A percentile compares a stretch with the other conserved stretches of the same genome.
Conservation (phyloP, 805 yeast species). For the Wickerhamiella nectarea region DNA sequence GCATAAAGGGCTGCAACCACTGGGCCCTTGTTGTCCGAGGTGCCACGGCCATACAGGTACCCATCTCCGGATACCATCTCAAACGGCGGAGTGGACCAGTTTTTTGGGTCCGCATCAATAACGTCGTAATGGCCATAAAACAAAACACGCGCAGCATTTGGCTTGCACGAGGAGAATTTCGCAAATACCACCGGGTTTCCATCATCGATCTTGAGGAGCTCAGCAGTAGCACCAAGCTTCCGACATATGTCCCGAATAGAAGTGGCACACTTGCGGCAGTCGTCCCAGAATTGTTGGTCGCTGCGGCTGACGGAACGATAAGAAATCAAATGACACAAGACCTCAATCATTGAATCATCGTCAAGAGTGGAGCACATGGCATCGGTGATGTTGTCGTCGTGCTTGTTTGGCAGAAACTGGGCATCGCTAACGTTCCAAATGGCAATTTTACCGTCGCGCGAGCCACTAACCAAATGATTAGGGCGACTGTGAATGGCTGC, state of each 20-base stretch:
- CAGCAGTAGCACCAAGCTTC: constrained; percentile 50
- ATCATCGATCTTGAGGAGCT: constrained; percentile 55
- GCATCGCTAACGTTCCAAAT: constrained; percentile 46
- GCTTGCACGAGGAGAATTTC: constrained; percentile 35
- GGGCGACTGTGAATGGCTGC: constrained; percentile 11
- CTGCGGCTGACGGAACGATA: constrained; percentile 67
- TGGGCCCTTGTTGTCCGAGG: constrained; percentile 92
- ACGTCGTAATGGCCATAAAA: constrained; percentile 98
- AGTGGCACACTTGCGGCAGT: constrained; percentile 77
- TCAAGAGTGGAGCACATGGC: not conserved
- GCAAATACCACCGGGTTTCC: constrained; percentile 84
- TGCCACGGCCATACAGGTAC: constrained; percentile 81
- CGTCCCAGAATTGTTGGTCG: constrained; percentile 56
- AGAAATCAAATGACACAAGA: constrained; percentile 47
- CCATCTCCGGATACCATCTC: constrained; percentile 66
- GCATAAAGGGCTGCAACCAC: constrained; percentile 74
- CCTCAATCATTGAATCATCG: constrained; percentile 37
- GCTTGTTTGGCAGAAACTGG: constrained; percentile 2
- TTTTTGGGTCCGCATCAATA: constrained; percentile 53
- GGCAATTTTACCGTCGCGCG: constrained; percentile 46
- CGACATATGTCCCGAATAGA: constrained; percentile 49
- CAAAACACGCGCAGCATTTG: constrained; percentile 35
- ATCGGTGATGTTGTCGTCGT: not conserved
- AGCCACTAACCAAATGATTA: constrained; percentile 15
- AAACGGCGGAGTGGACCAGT: constrained; percentile 76